These are phyloP conservation scores for Colletotrichum spaethianum DNA, from an alignment of 2,329 filamentous ascomycete genomes.

Conservation along the genomic window DNA sequence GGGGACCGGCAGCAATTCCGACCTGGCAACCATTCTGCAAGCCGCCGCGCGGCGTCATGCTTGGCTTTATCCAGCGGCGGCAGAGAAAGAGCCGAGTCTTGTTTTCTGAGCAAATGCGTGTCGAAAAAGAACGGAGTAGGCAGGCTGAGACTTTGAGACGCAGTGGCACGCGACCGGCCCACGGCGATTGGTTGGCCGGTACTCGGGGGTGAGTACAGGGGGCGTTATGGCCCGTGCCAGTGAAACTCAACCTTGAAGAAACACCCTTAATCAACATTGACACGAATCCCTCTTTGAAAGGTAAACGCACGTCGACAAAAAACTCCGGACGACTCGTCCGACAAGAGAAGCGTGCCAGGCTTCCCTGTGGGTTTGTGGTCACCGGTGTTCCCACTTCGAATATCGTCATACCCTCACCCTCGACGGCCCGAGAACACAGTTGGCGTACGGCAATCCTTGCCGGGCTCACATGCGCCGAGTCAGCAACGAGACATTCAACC, in stretches of 20 bases:
- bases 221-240: conserved; percentile 31
- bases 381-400: neutral
- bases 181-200: conserved; percentile 29
- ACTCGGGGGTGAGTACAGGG: conserved; percentile 38
- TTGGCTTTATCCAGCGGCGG: conserved; percentile 18
- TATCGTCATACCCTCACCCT: conserved; percentile 7
- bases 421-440: conserved; percentile 7
- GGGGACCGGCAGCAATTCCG: conserved; percentile 27
- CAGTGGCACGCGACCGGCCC: conserved; percentile 31
- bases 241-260: conserved; percentile 38
- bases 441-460: conserved; percentile 32
- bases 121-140: neutral
- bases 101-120: neutral
- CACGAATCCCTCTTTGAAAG: conserved; percentile 15
- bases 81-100: neutral
- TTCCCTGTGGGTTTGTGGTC: conserved; percentile 18
- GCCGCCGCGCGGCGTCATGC: conserved; percentile 14
- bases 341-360: conserved; percentile 13
- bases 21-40: conserved; percentile 16
- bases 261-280: conserved; percentile 23
- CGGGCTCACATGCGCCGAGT: conserved; percentile 32
- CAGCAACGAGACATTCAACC: conserved; percentile 8
- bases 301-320: neutral
- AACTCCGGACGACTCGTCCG: conserved; percentile 24
- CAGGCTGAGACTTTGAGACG: conserved; percentile 34